Evolutionary conservation across 2,329 filamentous ascomycete species (phyloP).

Genomic region (Penicillium sp.): DNA sequence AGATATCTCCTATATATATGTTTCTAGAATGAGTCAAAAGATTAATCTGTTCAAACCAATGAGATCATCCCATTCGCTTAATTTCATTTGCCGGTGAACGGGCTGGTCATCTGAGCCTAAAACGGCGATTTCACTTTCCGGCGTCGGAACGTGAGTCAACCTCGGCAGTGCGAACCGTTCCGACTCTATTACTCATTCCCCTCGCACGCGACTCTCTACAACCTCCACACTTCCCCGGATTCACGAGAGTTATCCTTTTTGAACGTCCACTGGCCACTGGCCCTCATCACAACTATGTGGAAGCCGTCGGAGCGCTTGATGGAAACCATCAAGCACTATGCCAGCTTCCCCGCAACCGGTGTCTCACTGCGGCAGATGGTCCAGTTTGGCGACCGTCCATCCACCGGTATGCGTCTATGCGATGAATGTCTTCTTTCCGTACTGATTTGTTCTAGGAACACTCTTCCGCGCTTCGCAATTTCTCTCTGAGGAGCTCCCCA

Average conservation of each 20-base stretch:
- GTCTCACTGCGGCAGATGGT: constrained; percentile 98
- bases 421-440: neutral
- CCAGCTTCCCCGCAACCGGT: constrained; percentile 93
- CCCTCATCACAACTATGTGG: constrained; percentile 67
- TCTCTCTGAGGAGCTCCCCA: constrained; percentile 95
- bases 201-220: constrained; percentile 11
- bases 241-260: neutral
- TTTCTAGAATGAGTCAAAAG: too few relatives aligned
- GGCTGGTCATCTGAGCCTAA: constrained; percentile 1
- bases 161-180: constrained; percentile 29
- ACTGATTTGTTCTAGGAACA: constrained; percentile 62
- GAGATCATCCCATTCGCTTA: neutral
- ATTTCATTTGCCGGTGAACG: neutral
- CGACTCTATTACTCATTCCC: constrained; percentile 12
- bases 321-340: constrained; percentile 97
- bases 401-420: constrained; percentile 65
- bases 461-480: constrained; percentile 98
- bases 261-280: constrained; percentile 24
- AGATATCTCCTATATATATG: too few relatives aligned
- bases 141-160: constrained; percentile 26
- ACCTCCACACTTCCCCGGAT: constrained; percentile 5
- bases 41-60: neutral
- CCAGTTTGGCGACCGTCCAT: constrained; percentile 93
- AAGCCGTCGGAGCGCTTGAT: constrained; percentile 86
- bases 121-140: constrained; percentile 17